These are phyloP conservation scores for Oxytropis ochrocephala DNA, from an alignment of 306 rosid genomes.

Conservation along the genomic window DNA sequence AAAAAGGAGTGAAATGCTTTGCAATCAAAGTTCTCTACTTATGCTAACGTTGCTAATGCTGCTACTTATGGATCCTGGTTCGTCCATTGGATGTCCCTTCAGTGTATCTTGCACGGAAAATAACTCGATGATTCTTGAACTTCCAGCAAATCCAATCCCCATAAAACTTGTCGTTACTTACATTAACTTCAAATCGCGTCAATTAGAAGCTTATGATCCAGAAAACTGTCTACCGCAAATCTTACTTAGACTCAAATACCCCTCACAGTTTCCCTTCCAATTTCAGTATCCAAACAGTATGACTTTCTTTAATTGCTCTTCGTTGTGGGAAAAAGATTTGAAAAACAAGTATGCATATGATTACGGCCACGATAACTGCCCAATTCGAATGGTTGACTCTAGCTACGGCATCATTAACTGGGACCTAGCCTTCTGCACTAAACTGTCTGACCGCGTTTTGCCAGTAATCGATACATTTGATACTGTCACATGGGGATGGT, in stretches of 20 bases:
- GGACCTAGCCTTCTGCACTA: neutral
- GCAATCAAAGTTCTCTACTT: neutral
- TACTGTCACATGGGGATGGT: neutral
- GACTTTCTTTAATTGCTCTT: conserved; percentile 18
- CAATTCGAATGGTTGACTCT: neutral
- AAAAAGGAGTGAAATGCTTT: neutral
- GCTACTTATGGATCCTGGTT: neutral
- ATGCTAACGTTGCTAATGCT: neutral
- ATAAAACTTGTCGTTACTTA: neutral
- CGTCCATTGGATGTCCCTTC: neutral
- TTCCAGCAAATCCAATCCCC: neutral
- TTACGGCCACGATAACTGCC: too few species aligned
- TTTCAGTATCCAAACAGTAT: too few species aligned
- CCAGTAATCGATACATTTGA: rapidly evolving
- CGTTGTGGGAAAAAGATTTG: too few species aligned
- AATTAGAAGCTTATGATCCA: neutral
- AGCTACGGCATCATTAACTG: rapidly evolving
- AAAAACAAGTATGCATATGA: too few species aligned
- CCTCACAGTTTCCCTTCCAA: neutral
- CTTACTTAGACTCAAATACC: neutral
- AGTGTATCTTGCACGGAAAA: neutral
- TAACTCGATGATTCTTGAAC: neutral
- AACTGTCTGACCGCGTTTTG: neutral
- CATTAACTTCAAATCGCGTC: neutral
- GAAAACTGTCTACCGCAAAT: neutral